Percentiles rank a stretch among this genome's conserved stretches.
Evolutionary conservation across 2,329 filamentous ascomycete species (phyloP).

Genomic region (Fusarium ambrosium): DNA sequence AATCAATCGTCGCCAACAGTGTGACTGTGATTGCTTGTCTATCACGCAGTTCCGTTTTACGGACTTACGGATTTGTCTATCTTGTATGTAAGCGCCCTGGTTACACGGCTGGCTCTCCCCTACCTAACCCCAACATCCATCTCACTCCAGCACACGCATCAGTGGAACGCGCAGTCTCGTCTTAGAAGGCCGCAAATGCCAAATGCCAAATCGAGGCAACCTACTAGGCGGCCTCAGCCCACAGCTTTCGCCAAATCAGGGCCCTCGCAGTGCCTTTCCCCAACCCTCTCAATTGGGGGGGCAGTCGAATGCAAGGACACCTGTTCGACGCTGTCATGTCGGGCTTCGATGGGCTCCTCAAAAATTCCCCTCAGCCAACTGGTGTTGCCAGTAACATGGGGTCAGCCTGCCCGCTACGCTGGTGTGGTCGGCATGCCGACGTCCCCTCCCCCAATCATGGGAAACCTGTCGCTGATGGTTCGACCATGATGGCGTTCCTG

Average conservation of each 20-base stretch:
- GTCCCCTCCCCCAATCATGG: conserved; percentile 25
- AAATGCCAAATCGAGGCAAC: conserved; percentile 32
- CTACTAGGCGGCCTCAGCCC: conserved; percentile 27
- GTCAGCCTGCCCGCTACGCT: not conserved
- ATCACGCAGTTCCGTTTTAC: conserved; percentile 7
- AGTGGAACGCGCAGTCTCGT: not conserved
- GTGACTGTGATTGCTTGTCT: conserved; percentile 15
- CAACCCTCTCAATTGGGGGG: conserved; percentile 38
- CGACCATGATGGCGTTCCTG: conserved; percentile 21
- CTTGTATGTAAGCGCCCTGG: not conserved
- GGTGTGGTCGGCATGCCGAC: not conserved
- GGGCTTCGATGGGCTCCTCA: conserved; percentile 19
- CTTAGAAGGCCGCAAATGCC: conserved; percentile 15
- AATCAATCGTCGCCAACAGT: conserved; percentile 1
- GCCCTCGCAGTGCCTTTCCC: conserved; percentile 28
- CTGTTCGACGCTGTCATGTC: conserved; percentile 34
- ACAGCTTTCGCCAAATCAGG: conserved; percentile 38
- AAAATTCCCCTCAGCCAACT: conserved; percentile 29
- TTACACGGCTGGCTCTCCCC: conserved; percentile 1
- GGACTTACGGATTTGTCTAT: not conserved
- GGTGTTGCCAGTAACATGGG: conserved; percentile 4
- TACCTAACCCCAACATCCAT: not conserved
- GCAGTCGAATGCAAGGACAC: conserved; percentile 37
- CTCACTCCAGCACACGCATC: not conserved
- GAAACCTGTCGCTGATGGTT: conserved; percentile 2